A percentile compares a stretch with the other conserved stretches of the same genome.
These are phyloP conservation scores for Apiotrichum sp. DNA, from an alignment of 1,284 basidiomycete species.

Conservation along the genomic window DNA sequence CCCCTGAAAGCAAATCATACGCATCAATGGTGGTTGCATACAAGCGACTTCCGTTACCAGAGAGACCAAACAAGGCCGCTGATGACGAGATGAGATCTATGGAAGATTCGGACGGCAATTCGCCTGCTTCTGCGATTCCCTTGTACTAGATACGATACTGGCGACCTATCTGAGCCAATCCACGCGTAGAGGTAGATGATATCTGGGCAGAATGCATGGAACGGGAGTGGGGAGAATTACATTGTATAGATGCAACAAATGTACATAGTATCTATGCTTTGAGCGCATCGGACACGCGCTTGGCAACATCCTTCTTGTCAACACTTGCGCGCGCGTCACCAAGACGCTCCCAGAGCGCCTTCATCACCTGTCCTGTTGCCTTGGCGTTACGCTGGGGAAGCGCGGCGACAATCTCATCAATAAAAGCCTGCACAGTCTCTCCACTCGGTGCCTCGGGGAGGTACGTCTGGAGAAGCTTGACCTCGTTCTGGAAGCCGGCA, in stretches of 20 bases:
- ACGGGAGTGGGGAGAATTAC: background rate
- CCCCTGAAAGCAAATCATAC: too few relatives aligned
- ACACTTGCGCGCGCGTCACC: constrained; percentile 32
- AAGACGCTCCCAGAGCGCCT: constrained; percentile 38
- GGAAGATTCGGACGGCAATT: too few relatives aligned
- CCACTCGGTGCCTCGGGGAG: constrained; percentile 32
- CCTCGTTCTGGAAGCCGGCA: constrained; percentile 28
- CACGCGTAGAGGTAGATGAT: too few relatives aligned
- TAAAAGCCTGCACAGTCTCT: constrained; percentile 25
- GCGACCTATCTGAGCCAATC: too few relatives aligned
- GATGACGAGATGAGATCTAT: too few relatives aligned
- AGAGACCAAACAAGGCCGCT: too few relatives aligned
- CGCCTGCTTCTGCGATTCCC: too few relatives aligned
- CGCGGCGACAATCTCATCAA: constrained; percentile 29
- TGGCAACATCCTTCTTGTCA: constrained; percentile 43
- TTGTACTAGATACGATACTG: too few relatives aligned
- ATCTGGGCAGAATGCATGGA: too few relatives aligned
- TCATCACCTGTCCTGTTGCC: constrained; percentile 35
- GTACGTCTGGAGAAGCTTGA: constrained; percentile 30
- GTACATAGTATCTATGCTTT: constrained; percentile 13
- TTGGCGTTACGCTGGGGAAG: constrained; percentile 24
- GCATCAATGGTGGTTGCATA: too few relatives aligned
- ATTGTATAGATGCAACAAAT: background rate
- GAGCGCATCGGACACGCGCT: constrained; percentile 34
- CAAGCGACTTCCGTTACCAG: too few relatives aligned